Evolutionary conservation across 148 eudicot species (phyloP), one percentile per base, ranked within the genome.

Genomic region (Cornus florida): DNA sequence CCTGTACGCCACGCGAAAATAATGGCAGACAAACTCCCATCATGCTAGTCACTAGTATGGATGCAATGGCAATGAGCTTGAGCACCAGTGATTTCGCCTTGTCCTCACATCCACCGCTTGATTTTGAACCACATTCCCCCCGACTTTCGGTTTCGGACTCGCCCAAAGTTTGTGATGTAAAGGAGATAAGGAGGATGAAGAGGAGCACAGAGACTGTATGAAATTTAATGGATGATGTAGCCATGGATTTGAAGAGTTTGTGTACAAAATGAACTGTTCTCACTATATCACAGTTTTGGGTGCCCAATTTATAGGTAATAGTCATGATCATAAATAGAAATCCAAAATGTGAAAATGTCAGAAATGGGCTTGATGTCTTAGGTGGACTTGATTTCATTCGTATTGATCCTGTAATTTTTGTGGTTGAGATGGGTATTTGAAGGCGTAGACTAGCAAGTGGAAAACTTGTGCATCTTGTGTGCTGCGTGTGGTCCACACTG

Each of bases 21-120:
- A 90, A 78, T 33, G 94, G 97, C 7, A 86, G 75, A 39, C 76
- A 71, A 1, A 92, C 87, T 6, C 97, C 97, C 0, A 91, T 70
- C 79, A 88, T 86, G 78, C 97, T 86, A 0, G 90, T 75, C 2
- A 82, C 78, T 0, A 92, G 75, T 2, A 92, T 91, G n/a, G 83
- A 77, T n/a, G 71, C 65, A 20, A 92, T 86, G 64, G 89, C 94
- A 24, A 84, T 85, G 28, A 88, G 9, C 48, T 91, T 91, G 9
- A 86, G 81, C 0, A 79, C 72, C 32, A 81, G 43, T 0, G 89
- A 85, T 24, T 83, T 77, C 33, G 74, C 41, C 71, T 86, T 86
- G 86, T 83, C 59, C 13, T 71, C 39, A 33, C 88, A 86, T 11
- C 62, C 71, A 75, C 84, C 82, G 8, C 46, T 39, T 1, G 59